Evolutionary conservation across 179 eudicot species (phyloP).

Genomic region (Silene coronaria): DNA sequence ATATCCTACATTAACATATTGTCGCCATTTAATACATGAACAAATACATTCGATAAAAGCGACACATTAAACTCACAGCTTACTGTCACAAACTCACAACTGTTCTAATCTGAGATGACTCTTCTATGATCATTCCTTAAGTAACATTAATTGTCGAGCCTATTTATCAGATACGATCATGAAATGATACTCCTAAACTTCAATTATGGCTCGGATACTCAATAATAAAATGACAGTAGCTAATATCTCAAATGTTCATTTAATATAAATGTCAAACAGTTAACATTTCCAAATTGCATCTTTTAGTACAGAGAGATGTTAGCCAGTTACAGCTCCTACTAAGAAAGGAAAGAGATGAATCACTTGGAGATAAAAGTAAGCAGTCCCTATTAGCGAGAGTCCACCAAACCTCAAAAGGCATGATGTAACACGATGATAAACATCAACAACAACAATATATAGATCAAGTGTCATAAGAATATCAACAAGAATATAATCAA

Average conservation of each 20-base stretch:
- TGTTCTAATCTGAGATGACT: not conserved
- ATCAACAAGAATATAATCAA: too few species aligned
- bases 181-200: not conserved
- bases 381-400: too few species aligned
- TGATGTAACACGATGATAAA: too few species aligned
- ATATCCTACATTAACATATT: constrained; percentile 34
- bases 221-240: not conserved
- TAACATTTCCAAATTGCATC: not conserved
- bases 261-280: not conserved
- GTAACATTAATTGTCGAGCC: not conserved
- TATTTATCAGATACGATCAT: not conserved
- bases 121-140: not conserved
- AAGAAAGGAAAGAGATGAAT: too few species aligned
- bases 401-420: too few species aligned
- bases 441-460: too few species aligned
- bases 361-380: too few species aligned
- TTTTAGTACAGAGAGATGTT: not conserved
- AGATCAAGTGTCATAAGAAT: too few species aligned
- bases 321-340: too few species aligned
- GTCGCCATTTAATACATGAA: not conserved
- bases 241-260: not conserved
- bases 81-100: not conserved
- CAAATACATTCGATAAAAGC: not conserved
- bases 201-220: not conserved
- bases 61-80: not conserved